Conservation (phyloP, 352 stramenopile genomes). For the Phytopythium mirpurense region DNA sequence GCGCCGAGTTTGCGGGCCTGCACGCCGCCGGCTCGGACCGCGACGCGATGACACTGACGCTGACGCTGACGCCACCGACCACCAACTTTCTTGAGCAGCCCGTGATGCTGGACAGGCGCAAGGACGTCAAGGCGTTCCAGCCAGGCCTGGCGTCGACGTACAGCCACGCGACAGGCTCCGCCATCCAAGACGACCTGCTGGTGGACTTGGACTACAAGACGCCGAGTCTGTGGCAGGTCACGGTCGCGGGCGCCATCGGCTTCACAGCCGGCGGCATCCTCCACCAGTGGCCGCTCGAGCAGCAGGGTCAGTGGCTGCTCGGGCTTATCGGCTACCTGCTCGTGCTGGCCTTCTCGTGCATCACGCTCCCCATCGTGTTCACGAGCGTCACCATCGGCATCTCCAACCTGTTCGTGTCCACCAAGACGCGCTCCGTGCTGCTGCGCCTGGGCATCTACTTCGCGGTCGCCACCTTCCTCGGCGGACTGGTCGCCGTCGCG, state of each 20-base stretch:
- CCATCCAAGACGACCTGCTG: slow-evolving; percentile 36
- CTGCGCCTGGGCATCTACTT: slow-evolving; percentile 47
- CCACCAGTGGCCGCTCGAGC: slow-evolving; percentile 19
- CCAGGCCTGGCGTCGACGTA: slow-evolving; percentile 9
- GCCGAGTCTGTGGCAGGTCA: slow-evolving; percentile 32
- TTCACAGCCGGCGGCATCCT: slow-evolving; percentile 30
- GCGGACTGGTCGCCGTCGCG: slow-evolving; percentile 29
- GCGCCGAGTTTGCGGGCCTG: slow-evolving; percentile 2
- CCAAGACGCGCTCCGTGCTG: slow-evolving; percentile 41
- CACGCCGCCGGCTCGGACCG: slow-evolving; percentile 6
- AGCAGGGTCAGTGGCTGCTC: slow-evolving; percentile 32
- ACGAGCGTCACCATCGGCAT: slow-evolving; percentile 62
- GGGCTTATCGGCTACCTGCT: slow-evolving; percentile 29
- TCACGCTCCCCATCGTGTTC: slow-evolving; percentile 64
- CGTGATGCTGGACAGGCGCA: slow-evolving; percentile 34
- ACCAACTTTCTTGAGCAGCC: slow-evolving; percentile 48
- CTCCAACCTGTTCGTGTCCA: slow-evolving; percentile 45
- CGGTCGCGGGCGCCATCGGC: slow-evolving; percentile 25
- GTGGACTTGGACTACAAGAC: slow-evolving; percentile 46
- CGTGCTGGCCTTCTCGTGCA: slow-evolving; percentile 34
- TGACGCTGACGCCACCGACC: slow-evolving; percentile 53
- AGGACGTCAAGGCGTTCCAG: slow-evolving; percentile 15
- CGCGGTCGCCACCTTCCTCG: slow-evolving; percentile 29
- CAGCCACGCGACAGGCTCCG: background rate
- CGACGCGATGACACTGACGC: slow-evolving; percentile 28